phyloP scores from a whole-genome alignment of 345 rosid species.

The Zanthoxylum bungeanum region DNA sequence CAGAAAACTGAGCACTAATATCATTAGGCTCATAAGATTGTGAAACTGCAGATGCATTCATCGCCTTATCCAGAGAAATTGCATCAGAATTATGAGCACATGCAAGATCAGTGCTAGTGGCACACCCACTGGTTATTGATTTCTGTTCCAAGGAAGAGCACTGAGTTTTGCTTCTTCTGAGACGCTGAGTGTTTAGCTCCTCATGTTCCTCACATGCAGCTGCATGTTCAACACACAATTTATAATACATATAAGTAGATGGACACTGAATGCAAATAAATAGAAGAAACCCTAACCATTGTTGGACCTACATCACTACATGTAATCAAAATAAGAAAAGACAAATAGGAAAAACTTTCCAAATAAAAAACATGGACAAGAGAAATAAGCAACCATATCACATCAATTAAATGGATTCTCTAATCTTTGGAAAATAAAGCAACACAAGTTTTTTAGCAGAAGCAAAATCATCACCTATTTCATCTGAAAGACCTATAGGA shows the following conservation, averaged over 20 bases:
- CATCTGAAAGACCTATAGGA: slow-evolving; percentile 15
- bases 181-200: slow-evolving; percentile 6
- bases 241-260: background rate
- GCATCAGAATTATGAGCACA: slow-evolving; percentile 14
- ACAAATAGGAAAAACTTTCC: background rate
- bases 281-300: background rate
- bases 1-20: slow-evolving; percentile 24
- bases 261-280: no score
- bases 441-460: background rate
- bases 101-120: slow-evolving; percentile 11
- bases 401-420: background rate
- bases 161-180: slow-evolving; percentile 6
- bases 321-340: background rate
- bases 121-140: slow-evolving; percentile 12
- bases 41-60: slow-evolving; percentile 3
- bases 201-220: slow-evolving; percentile 31
- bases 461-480: slow-evolving; percentile 34
- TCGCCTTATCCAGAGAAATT: slow-evolving; percentile 11
- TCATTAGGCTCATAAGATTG: slow-evolving; percentile 20
- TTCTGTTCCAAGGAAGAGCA: slow-evolving; percentile 25
- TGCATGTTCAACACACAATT: slow-evolving; percentile 23
- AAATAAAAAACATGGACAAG: background rate
- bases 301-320: no score
- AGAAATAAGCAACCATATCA: background rate
- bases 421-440: background rate